These are phyloP conservation scores for Dendrobium huoshanense DNA, from an alignment of 106 monocot genomes.

Conservation along the genomic window DNA sequence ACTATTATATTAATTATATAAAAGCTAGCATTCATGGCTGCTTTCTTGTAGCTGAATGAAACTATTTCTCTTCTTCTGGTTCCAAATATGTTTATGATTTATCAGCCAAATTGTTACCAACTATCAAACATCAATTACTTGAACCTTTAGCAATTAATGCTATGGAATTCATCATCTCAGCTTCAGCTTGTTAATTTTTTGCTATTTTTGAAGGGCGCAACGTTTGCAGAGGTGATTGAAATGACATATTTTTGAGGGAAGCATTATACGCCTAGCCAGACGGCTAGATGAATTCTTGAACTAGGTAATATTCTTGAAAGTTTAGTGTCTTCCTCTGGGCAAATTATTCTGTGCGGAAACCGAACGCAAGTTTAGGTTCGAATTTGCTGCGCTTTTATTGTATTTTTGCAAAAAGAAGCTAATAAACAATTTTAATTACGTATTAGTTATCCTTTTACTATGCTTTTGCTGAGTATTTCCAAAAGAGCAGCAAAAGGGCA, in stretches of 20 bases:
- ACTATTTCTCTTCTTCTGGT: background rate
- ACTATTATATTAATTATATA: background rate
- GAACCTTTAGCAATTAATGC: background rate
- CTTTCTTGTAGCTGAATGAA: background rate
- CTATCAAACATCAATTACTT: background rate
- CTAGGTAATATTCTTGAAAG: conserved; percentile 42
- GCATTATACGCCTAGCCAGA: conserved; percentile 89
- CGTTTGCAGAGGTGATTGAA: conserved; percentile 87
- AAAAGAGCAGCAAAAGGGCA: no score
- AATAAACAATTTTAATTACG: no score
- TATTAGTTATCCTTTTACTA: no score
- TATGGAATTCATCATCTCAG: background rate
- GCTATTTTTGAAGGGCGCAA: conserved; percentile 54
- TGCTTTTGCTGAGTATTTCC: no score
- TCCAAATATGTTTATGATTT: background rate
- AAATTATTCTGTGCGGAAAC: no score
- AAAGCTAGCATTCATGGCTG: background rate
- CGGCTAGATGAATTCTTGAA: conserved; percentile 95
- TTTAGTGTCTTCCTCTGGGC: background rate
- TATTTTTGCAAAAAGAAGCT: no score
- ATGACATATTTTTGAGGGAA: conserved; percentile 99
- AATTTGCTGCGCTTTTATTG: no score
- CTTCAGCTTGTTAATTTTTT: background rate
- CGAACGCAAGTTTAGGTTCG: no score
- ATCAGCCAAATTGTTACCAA: background rate